These are phyloP conservation scores for Aspergillus glaucus DNA, from an alignment of 2,329 filamentous ascomycete genomes.

Conservation along the genomic window DNA sequence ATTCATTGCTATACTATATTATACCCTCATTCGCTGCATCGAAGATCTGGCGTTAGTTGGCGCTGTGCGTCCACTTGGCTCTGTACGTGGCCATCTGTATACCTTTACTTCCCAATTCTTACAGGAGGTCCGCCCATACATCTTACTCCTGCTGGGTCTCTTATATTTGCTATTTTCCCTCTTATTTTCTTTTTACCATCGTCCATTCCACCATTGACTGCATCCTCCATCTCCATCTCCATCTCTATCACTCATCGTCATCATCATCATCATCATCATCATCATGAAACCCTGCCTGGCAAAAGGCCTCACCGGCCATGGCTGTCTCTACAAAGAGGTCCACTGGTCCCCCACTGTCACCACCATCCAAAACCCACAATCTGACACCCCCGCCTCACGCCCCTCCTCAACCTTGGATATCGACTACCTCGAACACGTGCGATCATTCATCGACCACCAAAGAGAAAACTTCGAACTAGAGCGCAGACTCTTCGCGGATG, in stretches of 20 bases:
- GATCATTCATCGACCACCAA: conserved; percentile 33
- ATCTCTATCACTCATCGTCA: too few relatives aligned
- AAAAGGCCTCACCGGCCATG: conserved; percentile 26
- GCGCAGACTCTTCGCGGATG: conserved; percentile 36
- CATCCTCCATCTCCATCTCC: not conserved
- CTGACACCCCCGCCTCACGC: conserved; percentile 27
- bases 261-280: not conserved
- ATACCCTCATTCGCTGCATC: not conserved
- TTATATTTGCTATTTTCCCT: not conserved
- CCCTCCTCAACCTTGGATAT: conserved; percentile 24
- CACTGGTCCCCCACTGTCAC: conserved; percentile 36
- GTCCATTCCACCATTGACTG: not conserved
- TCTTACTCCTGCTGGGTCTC: not conserved
- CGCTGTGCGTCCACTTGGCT: not conserved
- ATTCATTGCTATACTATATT: not conserved
- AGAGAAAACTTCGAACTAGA: conserved; percentile 34
- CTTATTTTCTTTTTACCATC: not conserved
- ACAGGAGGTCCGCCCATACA: too few relatives aligned
- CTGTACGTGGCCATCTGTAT: not conserved
- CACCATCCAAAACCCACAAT: conserved; percentile 32
- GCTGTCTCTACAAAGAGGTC: conserved; percentile 35
- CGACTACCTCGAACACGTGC: conserved; percentile 38
- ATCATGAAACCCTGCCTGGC: conserved; percentile 19
- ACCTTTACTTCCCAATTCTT: too few relatives aligned
- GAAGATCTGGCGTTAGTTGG: not conserved